These are phyloP conservation scores for Podospora fimiseda DNA, from an alignment of 495 filamentous ascomycete genomes.

Conservation along the genomic window DNA sequence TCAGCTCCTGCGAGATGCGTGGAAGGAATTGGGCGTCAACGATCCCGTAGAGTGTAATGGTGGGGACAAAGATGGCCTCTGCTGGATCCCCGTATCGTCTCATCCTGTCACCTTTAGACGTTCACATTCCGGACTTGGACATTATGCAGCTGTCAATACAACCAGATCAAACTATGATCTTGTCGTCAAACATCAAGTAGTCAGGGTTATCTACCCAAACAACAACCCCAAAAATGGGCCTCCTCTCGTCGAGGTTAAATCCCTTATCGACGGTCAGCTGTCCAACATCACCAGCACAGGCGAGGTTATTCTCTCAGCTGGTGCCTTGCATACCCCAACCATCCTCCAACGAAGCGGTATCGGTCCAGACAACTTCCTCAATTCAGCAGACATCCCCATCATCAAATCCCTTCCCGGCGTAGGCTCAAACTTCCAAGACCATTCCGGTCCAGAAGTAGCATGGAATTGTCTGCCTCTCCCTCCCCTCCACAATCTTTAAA, in stretches of 20 bases:
- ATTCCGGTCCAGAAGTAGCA: constrained; percentile 10
- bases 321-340: constrained; percentile 12
- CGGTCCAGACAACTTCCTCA: constrained; percentile 11
- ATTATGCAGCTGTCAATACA: constrained; percentile 25
- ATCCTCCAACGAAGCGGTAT: constrained; percentile 21
- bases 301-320: constrained; percentile 19
- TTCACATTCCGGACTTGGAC: constrained; percentile 32
- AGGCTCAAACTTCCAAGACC: constrained; percentile 21
- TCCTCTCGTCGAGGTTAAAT: constrained; percentile 15
- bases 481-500: not conserved
- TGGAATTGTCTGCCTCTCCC: constrained; percentile 9
- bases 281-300: constrained; percentile 12
- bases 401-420: constrained; percentile 17
- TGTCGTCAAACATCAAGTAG: constrained; percentile 23
- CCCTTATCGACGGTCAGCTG: not conserved
- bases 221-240: constrained; percentile 5
- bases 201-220: constrained; percentile 11
- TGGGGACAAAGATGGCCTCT: constrained; percentile 22
- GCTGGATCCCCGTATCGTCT: constrained; percentile 21
- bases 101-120: constrained; percentile 28
- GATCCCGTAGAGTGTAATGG: constrained; percentile 10
- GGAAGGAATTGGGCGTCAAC: constrained; percentile 17
- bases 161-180: constrained; percentile 31
- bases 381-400: constrained; percentile 6
- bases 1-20: constrained; percentile 6